Evolutionary conservation across 208 protist genomes (phyloP).

Genomic region (Trypanosomatidae sp.): DNA sequence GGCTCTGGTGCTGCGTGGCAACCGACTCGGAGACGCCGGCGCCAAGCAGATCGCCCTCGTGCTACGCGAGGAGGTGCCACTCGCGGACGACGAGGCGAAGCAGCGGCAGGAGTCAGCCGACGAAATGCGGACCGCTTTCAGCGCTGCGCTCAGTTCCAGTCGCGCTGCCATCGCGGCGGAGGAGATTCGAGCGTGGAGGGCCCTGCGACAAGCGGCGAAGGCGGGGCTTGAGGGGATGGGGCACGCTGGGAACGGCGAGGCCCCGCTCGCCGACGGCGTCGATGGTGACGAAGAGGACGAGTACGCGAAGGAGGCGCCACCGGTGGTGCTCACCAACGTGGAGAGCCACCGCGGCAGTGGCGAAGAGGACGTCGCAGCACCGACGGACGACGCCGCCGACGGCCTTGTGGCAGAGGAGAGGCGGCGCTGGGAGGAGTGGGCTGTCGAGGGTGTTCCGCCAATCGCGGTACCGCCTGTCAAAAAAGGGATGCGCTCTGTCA

Average conservation of each 20-base stretch:
- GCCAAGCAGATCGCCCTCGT: constrained; percentile 36
- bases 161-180: constrained; percentile 17
- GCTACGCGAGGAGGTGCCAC: constrained; percentile 57
- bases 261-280: not conserved
- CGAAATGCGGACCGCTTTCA: constrained; percentile 23
- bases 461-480: constrained; percentile 32
- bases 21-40: constrained; percentile 63
- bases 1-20: constrained; percentile 62
- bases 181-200: constrained; percentile 32
- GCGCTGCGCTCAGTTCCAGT: constrained; percentile 23
- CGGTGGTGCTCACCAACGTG: constrained; percentile 35
- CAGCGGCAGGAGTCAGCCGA: constrained; percentile 38
- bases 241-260: not conserved
- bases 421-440: constrained; percentile 20
- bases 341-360: constrained; percentile 11
- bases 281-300: constrained; percentile 41
- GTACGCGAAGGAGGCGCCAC: constrained; percentile 35
- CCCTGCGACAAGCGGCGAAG: constrained; percentile 20
- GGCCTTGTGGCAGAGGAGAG: constrained; percentile 29
- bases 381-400: constrained; percentile 3
- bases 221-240: not conserved
- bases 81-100: constrained; percentile 65
- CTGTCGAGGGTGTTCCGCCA: constrained; percentile 12
- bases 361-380: constrained; percentile 3
- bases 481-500: constrained; percentile 55